Evolutionary conservation across 805 yeast genomes (phyloP), one percentile per base, ranked within the genome.

Genomic region (Yarrowia yakushimensis): DNA sequence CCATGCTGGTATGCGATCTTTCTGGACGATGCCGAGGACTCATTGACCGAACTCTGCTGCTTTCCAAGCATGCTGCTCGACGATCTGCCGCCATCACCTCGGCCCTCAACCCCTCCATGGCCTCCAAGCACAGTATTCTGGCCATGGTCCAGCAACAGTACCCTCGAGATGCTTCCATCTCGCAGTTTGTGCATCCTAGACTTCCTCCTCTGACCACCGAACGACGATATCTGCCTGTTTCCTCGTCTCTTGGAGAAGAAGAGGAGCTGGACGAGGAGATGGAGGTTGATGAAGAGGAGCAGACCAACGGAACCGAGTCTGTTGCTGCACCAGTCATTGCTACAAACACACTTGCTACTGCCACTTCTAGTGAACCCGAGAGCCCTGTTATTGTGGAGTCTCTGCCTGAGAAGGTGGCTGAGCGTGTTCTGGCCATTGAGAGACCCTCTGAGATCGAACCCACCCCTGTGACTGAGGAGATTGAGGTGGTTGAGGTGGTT

Each of bases 101-200:
- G n/a, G 82, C 89, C 2, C 67, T 89, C 41, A 83, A 81, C 70
- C 96, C 97, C 2, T 89, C 87, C 4, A 72, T 70, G 36, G 76
- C 77, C 39, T 86, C 85, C 59, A 79, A 81, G 41, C 80, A 81
- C 42, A 85, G 90, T 13, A 78, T 88, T 30, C 76, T 88, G 65
- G 96, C 97, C 9, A 83, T 92, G 63, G 86, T 87, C 1, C 72
- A 83, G 12, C 74, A 77, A 2, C 69, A 87, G 39, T 78, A 78
- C 3, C 72, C 79, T 13, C 72, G 76, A 42, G 82, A 84, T 68
- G 80, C 82, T 20, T 70, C 85, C 42, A 82, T 88, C 69, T 77
- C 87, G 0, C 77, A 62, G 18, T 27, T 89, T 67, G 80, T 83
- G 61, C 87, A 87, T 68, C 96, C 97, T 42, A 78, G 94, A 68